Base-by-base conservation (phyloP, 2,329 filamentous ascomycete genomes). In the Geosmithia putterillii region DNA sequence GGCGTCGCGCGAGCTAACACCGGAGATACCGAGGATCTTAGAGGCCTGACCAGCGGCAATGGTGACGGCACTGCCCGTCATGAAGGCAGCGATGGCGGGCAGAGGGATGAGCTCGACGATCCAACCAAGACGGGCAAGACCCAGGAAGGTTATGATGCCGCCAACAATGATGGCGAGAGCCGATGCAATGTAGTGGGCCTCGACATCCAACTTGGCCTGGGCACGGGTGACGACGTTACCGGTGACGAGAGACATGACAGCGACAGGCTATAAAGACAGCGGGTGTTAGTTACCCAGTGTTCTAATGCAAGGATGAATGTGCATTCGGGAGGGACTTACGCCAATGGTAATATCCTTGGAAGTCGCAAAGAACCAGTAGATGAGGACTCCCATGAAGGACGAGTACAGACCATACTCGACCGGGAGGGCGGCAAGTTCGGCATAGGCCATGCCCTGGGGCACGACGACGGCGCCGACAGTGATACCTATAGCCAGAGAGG, bases 281-380 rank as follows among this genome's bases (percentile, higher is more conserved):
- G n/a, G 9, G 36, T 9, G 36, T 18, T 21, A 18, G 36, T 18
- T 7, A n/a, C n/a, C n/a, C n/a, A n/a, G n/a, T n/a, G n/a, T n/a
- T n/a, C n/a, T n/a, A n/a, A n/a, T n/a, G n/a, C n/a, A n/a, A n/a
- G n/a, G n/a, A n/a, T n/a, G n/a, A n/a, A 9, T 19, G 36, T 12
- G 9, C 4, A 38, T 38, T n/a, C n/a, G n/a, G n/a, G 25, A 20
- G 36, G 28, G 21, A 72, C 78, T 64, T 69, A 83, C 79, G 35
- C 86, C 86, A 50, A 94, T 92, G 18, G 86, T 92, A 57, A 94
- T 94, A 62, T 73, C 70, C 52, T 96, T 96, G 20, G 89, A 95
- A 0, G 90, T 96, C 35, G 89, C 90, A 57, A 96, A 96, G 61
- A 95, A 89, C 90, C 90, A 96, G 64, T 96, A 96, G 52, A 95